Conservation (phyloP, 495 filamentous ascomycete genomes). For the Trichoderma asperelloides region DNA sequence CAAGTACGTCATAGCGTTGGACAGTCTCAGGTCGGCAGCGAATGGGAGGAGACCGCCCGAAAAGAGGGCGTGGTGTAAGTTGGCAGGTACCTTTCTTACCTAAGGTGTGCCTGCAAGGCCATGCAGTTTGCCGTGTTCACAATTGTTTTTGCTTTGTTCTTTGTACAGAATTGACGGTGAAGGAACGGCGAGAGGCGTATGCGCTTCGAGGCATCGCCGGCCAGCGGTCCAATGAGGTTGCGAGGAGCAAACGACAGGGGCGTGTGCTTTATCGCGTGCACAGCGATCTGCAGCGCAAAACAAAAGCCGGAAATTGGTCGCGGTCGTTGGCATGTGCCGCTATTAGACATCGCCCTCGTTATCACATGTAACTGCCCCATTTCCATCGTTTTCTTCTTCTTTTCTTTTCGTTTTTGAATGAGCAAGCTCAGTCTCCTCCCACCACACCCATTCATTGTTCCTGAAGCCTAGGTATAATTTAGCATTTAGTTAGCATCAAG, state of each 20-base stretch:
- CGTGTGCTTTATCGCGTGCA: background rate
- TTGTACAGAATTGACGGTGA: too few species aligned
- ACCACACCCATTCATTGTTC: background rate
- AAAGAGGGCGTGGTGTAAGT: background rate
- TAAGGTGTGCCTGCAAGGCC: too few species aligned
- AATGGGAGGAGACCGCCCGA: background rate
- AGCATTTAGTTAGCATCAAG: too few species aligned
- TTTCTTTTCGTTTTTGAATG: too few species aligned
- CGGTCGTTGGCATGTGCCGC: background rate
- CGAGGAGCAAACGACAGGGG: background rate
- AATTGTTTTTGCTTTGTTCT: too few species aligned
- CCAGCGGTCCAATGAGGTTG: background rate
- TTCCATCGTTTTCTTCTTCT: background rate
- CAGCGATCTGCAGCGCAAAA: background rate
- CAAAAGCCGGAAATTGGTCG: background rate
- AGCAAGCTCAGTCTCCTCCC: too few species aligned
- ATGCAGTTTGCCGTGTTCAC: too few species aligned
- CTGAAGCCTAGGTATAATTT: too few species aligned
- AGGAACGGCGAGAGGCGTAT: background rate
- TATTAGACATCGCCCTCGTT: background rate
- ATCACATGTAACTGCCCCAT: background rate
- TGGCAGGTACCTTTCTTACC: background rate
- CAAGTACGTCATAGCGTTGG: constrained; percentile 4
- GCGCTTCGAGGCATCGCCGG: background rate
- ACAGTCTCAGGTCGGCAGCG: background rate